Evolutionary conservation across 768 basidiomycete species (phyloP).

Genomic region (Lyophyllum atratum): DNA sequence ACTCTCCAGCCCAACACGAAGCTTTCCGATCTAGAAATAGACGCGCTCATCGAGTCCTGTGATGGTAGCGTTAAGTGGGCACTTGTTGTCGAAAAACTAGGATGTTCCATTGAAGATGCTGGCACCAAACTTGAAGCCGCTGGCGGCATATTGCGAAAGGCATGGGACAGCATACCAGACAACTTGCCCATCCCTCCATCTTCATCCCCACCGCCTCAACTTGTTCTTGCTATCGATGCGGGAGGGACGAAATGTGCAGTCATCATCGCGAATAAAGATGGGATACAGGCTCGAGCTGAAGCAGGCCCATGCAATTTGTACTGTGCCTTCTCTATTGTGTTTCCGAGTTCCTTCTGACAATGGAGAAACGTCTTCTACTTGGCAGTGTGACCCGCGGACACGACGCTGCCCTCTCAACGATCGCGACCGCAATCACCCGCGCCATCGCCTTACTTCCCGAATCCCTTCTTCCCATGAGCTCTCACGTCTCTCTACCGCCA

Average conservation of each 20-base stretch:
- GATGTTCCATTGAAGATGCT: constrained; percentile 21
- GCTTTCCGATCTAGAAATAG: constrained; percentile 26
- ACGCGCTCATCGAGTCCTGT: constrained; percentile 28
- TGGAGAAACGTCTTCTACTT: neutral
- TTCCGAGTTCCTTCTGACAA: neutral
- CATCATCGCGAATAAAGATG: constrained; percentile 20
- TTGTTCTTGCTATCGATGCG: constrained; percentile 27
- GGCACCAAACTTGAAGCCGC: constrained; percentile 15
- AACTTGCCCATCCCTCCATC: neutral
- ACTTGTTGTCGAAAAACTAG: constrained; percentile 26
- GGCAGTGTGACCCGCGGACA: constrained; percentile 26
- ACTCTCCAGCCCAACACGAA: constrained; percentile 21
- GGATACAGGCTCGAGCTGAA: constrained; percentile 20
- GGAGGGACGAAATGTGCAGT: constrained; percentile 28
- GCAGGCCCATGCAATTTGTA: constrained; percentile 31
- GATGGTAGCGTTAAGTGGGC: constrained; percentile 33
- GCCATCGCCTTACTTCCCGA: constrained; percentile 13
- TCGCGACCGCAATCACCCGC: constrained; percentile 15
- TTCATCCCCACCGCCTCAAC: neutral
- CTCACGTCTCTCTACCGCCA: neutral
- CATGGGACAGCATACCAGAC: constrained; percentile 9
- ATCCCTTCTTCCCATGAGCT: neutral
- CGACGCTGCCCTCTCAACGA: constrained; percentile 21
- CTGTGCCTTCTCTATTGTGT: neutral
- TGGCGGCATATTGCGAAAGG: constrained; percentile 22